Percentiles rank a stretch among this genome's conserved stretches.
These are phyloP conservation scores for Plenodomus tracheiphilus DNA, from an alignment of 2,329 filamentous ascomycete species.

Conservation along the genomic window DNA sequence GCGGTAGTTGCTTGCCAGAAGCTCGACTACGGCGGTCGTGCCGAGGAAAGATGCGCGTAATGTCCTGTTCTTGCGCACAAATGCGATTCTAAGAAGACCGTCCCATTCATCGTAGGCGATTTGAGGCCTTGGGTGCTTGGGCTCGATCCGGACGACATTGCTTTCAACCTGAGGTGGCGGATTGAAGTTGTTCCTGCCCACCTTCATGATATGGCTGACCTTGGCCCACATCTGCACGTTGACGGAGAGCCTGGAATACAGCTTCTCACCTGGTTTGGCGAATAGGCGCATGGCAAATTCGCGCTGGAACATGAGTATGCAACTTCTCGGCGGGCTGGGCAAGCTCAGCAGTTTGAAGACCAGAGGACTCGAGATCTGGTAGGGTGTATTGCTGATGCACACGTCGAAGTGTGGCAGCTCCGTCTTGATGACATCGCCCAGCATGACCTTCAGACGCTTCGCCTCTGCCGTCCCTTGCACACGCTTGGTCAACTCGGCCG, in stretches of 20 bases:
- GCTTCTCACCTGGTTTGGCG: slow-evolving; percentile 81
- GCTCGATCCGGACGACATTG: slow-evolving; percentile 86
- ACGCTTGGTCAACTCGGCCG: slow-evolving; percentile 89
- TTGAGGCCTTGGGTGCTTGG: slow-evolving; percentile 80
- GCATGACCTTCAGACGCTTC: slow-evolving; percentile 80
- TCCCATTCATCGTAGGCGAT: slow-evolving; percentile 97
- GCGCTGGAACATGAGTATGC: slow-evolving; percentile 94
- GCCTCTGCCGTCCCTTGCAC: slow-evolving; percentile 82
- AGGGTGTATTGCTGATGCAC: slow-evolving; percentile 78
- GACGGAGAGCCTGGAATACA: slow-evolving; percentile 88
- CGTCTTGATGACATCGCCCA: slow-evolving; percentile 92
- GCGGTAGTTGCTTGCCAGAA: slow-evolving; percentile 86
- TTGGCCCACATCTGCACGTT: slow-evolving; percentile 93
- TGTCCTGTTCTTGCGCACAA: slow-evolving; percentile 89
- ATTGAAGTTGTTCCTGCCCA: slow-evolving; percentile 94
- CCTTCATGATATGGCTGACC: slow-evolving; percentile 79
- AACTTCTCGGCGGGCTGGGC: slow-evolving; percentile 77
- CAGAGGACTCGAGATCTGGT: slow-evolving; percentile 84
- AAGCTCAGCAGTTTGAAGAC: slow-evolving; percentile 88
- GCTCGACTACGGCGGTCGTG: slow-evolving; percentile 75
- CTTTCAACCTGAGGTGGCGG: slow-evolving; percentile 92
- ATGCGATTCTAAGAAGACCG: slow-evolving; percentile 79
- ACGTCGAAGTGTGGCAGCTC: slow-evolving; percentile 76
- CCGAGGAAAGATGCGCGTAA: slow-evolving; percentile 80
- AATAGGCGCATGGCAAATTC: slow-evolving; percentile 92